Conservation (phyloP, 441 rosid species). For the Dalechampia spathulata region DNA sequence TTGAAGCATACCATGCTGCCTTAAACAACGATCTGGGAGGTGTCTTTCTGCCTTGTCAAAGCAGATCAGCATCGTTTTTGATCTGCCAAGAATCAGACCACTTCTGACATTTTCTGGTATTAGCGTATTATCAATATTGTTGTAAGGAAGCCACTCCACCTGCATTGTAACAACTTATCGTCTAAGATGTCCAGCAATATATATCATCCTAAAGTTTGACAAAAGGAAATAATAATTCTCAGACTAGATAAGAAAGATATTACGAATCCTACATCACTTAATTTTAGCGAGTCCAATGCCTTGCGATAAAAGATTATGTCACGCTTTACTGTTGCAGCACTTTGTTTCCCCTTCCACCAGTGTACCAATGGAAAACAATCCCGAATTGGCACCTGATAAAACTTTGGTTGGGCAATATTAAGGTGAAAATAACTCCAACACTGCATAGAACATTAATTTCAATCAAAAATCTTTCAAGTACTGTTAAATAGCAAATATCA, state of each 20-base stretch:
- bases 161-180: conserved; percentile 13
- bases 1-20: conserved; percentile 60
- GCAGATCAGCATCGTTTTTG: conserved; percentile 60
- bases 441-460: conserved; percentile 24
- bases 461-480: neutral
- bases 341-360: conserved; percentile 72
- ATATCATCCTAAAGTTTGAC: neutral
- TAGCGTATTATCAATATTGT: conserved; percentile 27
- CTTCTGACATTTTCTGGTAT: conserved; percentile 43
- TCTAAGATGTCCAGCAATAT: neutral
- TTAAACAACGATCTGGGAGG: conserved; percentile 69
- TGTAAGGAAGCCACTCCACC: conserved; percentile 63
- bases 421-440: conserved; percentile 82
- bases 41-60: conserved; percentile 68
- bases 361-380: conserved; percentile 58
- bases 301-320: conserved; percentile 53
- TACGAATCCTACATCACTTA: conserved; percentile 35
- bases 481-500: neutral
- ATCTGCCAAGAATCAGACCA: conserved; percentile 50
- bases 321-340: conserved; percentile 51
- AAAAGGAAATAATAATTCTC: neutral
- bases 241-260: neutral
- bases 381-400: conserved; percentile 29
- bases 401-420: conserved; percentile 57
- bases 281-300: conserved; percentile 52